phyloP scores from a whole-genome alignment of 305 asterid genomes.

The Fraxinus velutina region DNA sequence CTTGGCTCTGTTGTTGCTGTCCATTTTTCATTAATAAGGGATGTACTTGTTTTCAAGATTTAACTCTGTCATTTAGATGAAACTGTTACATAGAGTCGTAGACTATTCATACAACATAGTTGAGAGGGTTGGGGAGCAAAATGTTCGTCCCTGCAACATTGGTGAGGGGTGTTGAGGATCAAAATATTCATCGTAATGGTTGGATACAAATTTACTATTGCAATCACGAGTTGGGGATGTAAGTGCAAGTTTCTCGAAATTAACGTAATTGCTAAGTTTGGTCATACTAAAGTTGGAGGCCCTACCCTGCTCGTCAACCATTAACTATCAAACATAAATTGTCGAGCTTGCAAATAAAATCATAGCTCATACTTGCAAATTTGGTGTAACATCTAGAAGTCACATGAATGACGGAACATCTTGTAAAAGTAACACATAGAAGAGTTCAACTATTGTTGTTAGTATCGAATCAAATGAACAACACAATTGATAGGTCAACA shows the following conservation, averaged over 20 bases:
- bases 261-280: neutral
- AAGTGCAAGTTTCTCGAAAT: neutral
- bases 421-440: neutral
- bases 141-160: neutral
- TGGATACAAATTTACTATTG: too few relatives aligned
- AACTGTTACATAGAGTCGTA: neutral
- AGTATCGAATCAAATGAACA: neutral
- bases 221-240: neutral
- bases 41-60: neutral
- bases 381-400: too few relatives aligned
- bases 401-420: neutral
- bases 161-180: neutral
- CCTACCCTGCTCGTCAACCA: too few relatives aligned
- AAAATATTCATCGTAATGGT: neutral
- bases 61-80: neutral
- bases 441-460: neutral
- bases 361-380: too few relatives aligned
- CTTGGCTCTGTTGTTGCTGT: neutral
- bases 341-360: too few relatives aligned
- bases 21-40: neutral
- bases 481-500: neutral
- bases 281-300: too few relatives aligned
- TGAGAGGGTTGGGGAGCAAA: neutral
- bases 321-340: too few relatives aligned
- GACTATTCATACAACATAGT: neutral